Evolutionary conservation across 164 flowering plant genomes (phyloP).

Genomic region (Litsea cubeba): DNA sequence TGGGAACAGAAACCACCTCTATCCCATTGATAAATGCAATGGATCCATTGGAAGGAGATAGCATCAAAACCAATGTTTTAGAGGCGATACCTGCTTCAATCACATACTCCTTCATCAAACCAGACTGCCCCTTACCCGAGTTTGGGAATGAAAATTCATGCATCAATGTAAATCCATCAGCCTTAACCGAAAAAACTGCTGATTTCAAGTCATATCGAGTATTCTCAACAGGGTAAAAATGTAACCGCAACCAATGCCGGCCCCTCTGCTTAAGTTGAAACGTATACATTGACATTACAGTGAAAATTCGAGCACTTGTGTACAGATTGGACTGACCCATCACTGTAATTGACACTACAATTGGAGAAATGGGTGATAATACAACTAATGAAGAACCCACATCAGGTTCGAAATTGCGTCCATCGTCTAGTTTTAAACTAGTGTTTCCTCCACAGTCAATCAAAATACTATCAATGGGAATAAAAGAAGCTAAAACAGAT

Average conservation of each 20-base stretch:
- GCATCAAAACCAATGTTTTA: constrained; percentile 16
- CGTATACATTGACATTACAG: constrained; percentile 23
- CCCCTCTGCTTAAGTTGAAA: constrained; percentile 27
- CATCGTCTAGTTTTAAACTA: constrained; percentile 10
- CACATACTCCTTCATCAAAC: constrained; percentile 37
- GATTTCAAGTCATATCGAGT: constrained; percentile 25
- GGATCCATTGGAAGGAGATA: constrained; percentile 34
- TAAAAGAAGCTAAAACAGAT: constrained; percentile 17
- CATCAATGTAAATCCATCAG: constrained; percentile 30
- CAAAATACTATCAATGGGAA: constrained; percentile 29
- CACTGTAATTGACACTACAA: constrained; percentile 19
- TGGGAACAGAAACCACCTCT: constrained; percentile 41
- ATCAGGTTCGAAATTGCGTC: constrained; percentile 34
- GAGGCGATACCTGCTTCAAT: constrained; percentile 22
- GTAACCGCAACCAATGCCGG: constrained; percentile 41
- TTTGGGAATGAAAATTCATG: constrained; percentile 30
- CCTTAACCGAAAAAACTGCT: constrained; percentile 34
- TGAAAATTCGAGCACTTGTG: constrained; percentile 34
- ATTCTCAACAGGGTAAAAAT: constrained; percentile 32
- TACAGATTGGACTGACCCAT: constrained; percentile 15
- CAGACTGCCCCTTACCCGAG: constrained; percentile 2
- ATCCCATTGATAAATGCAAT: constrained; percentile 47
- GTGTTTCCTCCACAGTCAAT: constrained; percentile 34
- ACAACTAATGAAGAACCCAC: constrained; percentile 15
- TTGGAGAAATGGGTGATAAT: constrained; percentile 25